Evolutionary conservation across 345 rosid species (phyloP), one percentile per base, ranked within the genome.

Genomic region (Eutrema heterophyllum): DNA sequence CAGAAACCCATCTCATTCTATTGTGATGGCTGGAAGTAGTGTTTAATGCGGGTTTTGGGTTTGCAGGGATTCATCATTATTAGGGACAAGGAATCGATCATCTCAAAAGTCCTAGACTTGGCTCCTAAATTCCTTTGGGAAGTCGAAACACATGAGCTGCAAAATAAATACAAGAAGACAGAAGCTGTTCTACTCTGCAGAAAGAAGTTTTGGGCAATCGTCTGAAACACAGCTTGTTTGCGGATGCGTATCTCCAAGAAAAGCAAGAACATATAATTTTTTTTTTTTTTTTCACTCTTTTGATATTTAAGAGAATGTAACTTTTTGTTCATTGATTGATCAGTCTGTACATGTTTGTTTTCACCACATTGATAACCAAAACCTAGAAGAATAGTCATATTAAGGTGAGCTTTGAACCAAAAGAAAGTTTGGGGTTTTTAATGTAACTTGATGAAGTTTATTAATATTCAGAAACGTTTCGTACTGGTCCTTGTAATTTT

Each of bases 121-220:
- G 93, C 89, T 33, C 85, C 97, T 11, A 96, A 89, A 64, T 87
- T 81, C 76, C 76, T 90, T 18, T 92, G 99, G 99, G 94, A 92
- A n/a, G 84, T 86, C 2, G 79, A 86, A 70, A 81, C 86, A 15
- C 86, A 85, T 66, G 14, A 69, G 64, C 80, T 90, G 6, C 73
- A 86, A 65, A 82, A 87, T 76, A 87, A 80, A 78, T 81, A 79
- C 73, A 89, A 84, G 83, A 83, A 83, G 80, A 70, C 61, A 43
- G 93, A 90, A 72, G 74, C 82, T 13, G 93, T 88, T 51, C 56
- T 92, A 24, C 69, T 92, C n/a, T 87, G 98, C 75, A 82, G 91
- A 71, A 96, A 92, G 88, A 92, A 82, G 79, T 96, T 92, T 59
- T 96, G 98, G 98, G 87, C 91, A 30, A 78, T 89, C 46, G 43